These are phyloP conservation scores for Chrysophaeum taylorii DNA, from an alignment of 352 stramenopile genomes.

Conservation along the genomic window DNA sequence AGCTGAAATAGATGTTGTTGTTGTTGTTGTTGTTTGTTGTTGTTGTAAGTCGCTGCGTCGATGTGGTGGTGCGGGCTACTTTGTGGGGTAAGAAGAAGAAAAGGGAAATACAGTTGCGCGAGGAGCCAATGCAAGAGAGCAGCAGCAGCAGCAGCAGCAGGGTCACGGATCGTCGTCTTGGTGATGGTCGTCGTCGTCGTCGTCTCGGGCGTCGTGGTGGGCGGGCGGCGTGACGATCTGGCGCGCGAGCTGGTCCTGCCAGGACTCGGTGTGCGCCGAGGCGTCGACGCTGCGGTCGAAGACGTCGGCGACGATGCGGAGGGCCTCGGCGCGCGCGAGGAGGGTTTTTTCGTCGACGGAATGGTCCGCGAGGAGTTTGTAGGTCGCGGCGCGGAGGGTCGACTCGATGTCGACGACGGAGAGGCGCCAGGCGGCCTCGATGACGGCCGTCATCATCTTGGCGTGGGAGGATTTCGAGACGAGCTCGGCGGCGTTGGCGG, in stretches of 20 bases:
- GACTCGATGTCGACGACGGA: conserved; percentile 33
- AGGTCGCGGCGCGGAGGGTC: conserved; percentile 27
- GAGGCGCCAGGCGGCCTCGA: conserved; percentile 32
- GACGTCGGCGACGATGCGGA: conserved; percentile 23
- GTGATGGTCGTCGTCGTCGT: no score
- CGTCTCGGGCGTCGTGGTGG: no score
- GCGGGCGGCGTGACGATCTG: no score
- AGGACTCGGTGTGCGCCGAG: not conserved
- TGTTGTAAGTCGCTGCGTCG: no score
- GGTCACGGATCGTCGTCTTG: no score
- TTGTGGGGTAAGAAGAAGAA: no score
- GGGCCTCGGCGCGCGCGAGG: conserved; percentile 22
- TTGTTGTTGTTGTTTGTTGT: no score
- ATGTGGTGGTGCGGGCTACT: no score
- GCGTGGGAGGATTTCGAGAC: conserved; percentile 18
- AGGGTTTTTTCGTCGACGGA: conserved; percentile 17
- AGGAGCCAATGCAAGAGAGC: no score
- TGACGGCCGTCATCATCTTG: conserved; percentile 26
- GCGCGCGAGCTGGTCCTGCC: not conserved
- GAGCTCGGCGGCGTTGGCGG: conserved; percentile 14
- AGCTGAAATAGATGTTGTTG: no score
- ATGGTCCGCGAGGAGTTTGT: conserved; percentile 31
- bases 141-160: no score
- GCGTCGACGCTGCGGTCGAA: conserved; percentile 17
- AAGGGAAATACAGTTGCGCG: no score